These are phyloP conservation scores for Mortierella sp. DNA, from an alignment of 371 early-diverging fungal species.

Conservation along the genomic window DNA sequence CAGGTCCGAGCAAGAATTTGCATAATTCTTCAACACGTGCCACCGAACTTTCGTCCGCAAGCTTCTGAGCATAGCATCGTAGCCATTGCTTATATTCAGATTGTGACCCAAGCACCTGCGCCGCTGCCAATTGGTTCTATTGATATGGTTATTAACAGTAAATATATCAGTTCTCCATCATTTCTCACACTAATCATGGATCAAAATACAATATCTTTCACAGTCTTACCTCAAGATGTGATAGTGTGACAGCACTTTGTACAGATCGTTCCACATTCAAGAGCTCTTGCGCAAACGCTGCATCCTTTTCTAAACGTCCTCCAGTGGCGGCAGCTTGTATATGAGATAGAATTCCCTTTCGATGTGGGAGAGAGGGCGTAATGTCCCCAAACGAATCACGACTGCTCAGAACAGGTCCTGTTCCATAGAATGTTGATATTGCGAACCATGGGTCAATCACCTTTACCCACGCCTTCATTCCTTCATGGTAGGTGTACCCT, in stretches of 20 bases:
- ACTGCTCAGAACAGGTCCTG: conserved; percentile 25
- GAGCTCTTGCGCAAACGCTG: conserved; percentile 41
- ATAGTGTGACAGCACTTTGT: conserved; percentile 53
- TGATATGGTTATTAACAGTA: neutral
- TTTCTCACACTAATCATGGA: neutral
- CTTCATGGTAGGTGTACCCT: conserved; percentile 78
- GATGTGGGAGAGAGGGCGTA: conserved; percentile 4
- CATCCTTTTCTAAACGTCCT: conserved; percentile 51
- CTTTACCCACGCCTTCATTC: conserved; percentile 81
- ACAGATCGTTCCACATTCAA: conserved; percentile 43
- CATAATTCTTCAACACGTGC: conserved; percentile 79
- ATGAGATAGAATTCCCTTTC: conserved; percentile 42
- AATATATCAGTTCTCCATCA: neutral
- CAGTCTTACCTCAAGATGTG: conserved; percentile 57
- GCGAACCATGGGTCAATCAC: conserved; percentile 75
- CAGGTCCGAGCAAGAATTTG: conserved; percentile 75
- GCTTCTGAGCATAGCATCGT: conserved; percentile 73
- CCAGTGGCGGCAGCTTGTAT: conserved; percentile 45
- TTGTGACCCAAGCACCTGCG: conserved; percentile 70
- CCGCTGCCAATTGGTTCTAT: conserved; percentile 74
- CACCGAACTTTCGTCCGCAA: conserved; percentile 76
- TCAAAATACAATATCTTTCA: neutral
- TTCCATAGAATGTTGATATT: conserved; percentile 69
- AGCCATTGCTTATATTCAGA: conserved; percentile 76
- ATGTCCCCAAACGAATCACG: conserved; percentile 23